Percentiles rank a stretch among this genome's conserved stretches.
Evolutionary conservation across 306 rosid genomes (phyloP).

Genomic region (Carpinus viminea): DNA sequence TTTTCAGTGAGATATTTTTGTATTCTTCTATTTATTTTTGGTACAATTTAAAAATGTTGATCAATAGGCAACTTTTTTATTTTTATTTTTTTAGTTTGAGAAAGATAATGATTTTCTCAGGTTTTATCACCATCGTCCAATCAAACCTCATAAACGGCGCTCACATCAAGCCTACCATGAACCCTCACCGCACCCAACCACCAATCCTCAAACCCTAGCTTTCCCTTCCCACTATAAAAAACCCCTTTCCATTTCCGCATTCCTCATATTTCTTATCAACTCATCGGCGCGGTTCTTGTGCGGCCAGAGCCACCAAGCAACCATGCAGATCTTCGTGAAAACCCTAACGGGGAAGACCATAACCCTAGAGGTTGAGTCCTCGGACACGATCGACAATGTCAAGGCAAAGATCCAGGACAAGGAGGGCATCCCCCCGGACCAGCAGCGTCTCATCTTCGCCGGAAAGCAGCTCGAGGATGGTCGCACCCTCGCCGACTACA

Average conservation of each 20-base stretch:
- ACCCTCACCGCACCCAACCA: background rate
- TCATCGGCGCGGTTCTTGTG: background rate
- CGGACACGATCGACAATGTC: slow-evolving; percentile 90
- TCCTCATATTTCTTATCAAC: background rate
- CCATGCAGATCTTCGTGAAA: slow-evolving; percentile 94
- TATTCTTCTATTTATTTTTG: too few species aligned
- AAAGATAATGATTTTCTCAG: too few species aligned
- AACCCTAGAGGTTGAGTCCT: slow-evolving; percentile 89
- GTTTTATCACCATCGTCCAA: too few species aligned
- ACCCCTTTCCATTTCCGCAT: background rate
- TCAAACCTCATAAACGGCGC: background rate
- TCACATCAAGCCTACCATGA: background rate
- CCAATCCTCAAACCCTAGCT: background rate
- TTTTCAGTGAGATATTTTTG: too few species aligned
- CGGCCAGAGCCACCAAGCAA: background rate
- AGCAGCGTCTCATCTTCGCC: slow-evolving; percentile 92
- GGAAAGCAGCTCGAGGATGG: slow-evolving; percentile 96
- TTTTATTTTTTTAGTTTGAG: too few species aligned
- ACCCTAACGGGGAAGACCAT: slow-evolving; percentile 95
- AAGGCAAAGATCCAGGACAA: slow-evolving; percentile 95
- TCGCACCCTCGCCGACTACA: slow-evolving; percentile 92
- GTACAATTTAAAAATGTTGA: too few species aligned
- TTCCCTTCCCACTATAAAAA: background rate
- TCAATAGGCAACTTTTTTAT: too few species aligned
- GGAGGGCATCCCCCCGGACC: slow-evolving; percentile 96